Conservation (phyloP, 75 land plant genomes). For the Sequoia sempervirens region DNA sequence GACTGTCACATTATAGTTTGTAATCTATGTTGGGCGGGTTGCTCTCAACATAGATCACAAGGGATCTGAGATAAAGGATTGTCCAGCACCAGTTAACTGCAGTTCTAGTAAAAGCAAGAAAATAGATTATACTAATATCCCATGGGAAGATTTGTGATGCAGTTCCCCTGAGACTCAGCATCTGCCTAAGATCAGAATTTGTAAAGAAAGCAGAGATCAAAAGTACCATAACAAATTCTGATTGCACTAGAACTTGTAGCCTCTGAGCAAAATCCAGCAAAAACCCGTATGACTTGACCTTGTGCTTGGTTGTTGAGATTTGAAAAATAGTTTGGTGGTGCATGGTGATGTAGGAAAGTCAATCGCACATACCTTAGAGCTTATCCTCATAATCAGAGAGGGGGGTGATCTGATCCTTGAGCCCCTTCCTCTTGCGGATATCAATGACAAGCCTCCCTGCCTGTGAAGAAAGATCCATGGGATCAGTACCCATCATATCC, state of each 20-base stretch:
- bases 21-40: too few relatives aligned
- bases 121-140: background rate
- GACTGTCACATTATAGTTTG: too few relatives aligned
- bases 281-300: background rate
- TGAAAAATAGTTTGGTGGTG: background rate
- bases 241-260: background rate
- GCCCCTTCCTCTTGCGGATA: slow-evolving; percentile 65
- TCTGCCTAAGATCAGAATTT: background rate
- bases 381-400: slow-evolving; percentile 56
- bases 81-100: too few relatives aligned
- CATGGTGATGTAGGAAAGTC: background rate
- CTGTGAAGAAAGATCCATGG: slow-evolving; percentile 26
- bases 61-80: too few relatives aligned
- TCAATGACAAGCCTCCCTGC: slow-evolving; percentile 30
- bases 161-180: background rate
- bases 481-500: slow-evolving; percentile 42
- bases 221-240: background rate
- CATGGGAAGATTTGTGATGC: background rate
- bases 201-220: background rate
- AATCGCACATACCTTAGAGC: slow-evolving; percentile 24
- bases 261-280: background rate
- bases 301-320: background rate
- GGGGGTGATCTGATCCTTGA: slow-evolving; percentile 61
- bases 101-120: too few relatives aligned
- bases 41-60: too few relatives aligned